Evolutionary conservation across 371 early-diverging fungal genomes (phyloP), one percentile per base, ranked within the genome.

Genomic region (Actinomortierella ambigua): DNA sequence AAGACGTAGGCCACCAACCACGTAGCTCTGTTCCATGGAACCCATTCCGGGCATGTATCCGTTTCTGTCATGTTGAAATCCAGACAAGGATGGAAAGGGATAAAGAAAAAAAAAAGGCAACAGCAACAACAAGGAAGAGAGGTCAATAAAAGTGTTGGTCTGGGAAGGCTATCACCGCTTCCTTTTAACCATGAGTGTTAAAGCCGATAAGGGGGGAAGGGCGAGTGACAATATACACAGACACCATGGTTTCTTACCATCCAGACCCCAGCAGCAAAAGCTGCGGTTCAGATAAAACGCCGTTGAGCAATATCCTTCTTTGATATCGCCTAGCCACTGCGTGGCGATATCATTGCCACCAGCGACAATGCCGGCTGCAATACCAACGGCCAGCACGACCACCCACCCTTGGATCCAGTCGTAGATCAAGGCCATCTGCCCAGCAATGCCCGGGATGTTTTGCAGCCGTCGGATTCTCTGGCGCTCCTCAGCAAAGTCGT

Each of bases 391-490:
- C 5, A 85, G 69, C 6, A 94, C 90, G 3, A 96, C 79, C 17
- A 95, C 76, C 97, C 97, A 97, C 13, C 93, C 95, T 67, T 95
- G 92, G 7, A 84, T 76, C 20, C 92, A 90, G 68, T 97, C 96
- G 53, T 78, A 86, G 39, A 85, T 76, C 41, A 88, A 77, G 14
- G 76, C 75, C 44, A 92, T 55, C 60, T 80, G 77, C 0, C 92
- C 91, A 22, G 80, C 68, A 8, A 85, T 43, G 5, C 90, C 89
- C 9, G 80, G 78, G 17, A 75, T 63, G 7, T 82, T 79, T 22
- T 86, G 79, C 23, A 96, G 57, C 44, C 77, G 82, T 22, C 91
- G 79, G 27, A 91, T 77, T 20, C 97, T 77, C 1, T 89, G 83
- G n/a, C 92, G 85, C 71, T 97, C 97, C 68, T 95, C 92, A 44